Evolutionary conservation across 371 early-diverging fungal genomes (phyloP).

Genomic region (Lichtheimia ornata): DNA sequence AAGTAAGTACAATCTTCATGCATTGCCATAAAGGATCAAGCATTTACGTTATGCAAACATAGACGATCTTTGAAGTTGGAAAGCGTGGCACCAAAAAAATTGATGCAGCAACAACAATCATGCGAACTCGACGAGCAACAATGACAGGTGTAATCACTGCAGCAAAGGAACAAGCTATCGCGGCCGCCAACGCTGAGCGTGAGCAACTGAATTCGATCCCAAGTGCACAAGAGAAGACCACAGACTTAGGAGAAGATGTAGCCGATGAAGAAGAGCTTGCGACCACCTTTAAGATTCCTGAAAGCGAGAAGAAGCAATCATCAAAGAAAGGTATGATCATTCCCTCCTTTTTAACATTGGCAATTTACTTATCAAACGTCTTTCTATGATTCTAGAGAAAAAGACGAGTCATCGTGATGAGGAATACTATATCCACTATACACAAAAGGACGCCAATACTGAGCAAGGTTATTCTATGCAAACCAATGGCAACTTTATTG

Average conservation of each 20-base stretch:
- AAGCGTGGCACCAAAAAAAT: slow-evolving; percentile 77
- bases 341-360: background rate
- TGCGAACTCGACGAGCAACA: slow-evolving; percentile 76
- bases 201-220: slow-evolving; percentile 16
- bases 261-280: slow-evolving; percentile 58
- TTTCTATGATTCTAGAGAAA: background rate
- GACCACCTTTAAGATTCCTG: slow-evolving; percentile 49
- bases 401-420: slow-evolving; percentile 70
- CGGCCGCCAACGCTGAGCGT: slow-evolving; percentile 19
- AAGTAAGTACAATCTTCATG: slow-evolving; percentile 33
- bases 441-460: slow-evolving; percentile 83
- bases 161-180: slow-evolving; percentile 27
- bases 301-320: slow-evolving; percentile 30
- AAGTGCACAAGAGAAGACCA: slow-evolving; percentile 20
- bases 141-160: slow-evolving; percentile 63
- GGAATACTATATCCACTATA: slow-evolving; percentile 88
- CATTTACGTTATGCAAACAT: background rate
- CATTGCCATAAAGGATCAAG: background rate
- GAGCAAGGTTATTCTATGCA: slow-evolving; percentile 91
- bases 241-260: slow-evolving; percentile 43
- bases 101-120: slow-evolving; percentile 70
- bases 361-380: background rate
- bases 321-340: background rate
- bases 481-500: slow-evolving; percentile 72
- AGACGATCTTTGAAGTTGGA: slow-evolving; percentile 93